Percentiles rank a stretch among this genome's conserved stretches.
These are phyloP conservation scores for Neurospora cerealis DNA, from an alignment of 495 filamentous ascomycete species.

Conservation along the genomic window DNA sequence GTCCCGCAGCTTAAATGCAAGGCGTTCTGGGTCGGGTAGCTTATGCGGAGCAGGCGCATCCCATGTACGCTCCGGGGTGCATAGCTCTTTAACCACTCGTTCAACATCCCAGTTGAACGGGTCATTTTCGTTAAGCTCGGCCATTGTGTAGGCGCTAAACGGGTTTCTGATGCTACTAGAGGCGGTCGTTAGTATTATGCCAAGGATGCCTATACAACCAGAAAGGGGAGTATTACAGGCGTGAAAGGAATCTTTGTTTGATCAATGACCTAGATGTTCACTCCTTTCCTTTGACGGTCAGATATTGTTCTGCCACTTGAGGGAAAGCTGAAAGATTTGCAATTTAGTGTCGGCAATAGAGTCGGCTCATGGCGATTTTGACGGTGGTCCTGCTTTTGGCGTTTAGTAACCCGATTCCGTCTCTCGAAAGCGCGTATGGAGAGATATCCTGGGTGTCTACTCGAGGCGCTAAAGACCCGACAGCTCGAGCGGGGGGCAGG, in stretches of 20 bases:
- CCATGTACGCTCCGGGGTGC: slow-evolving; percentile 40
- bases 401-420: not conserved
- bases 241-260: not conserved
- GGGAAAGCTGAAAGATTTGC: not conserved
- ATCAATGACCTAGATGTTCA: not conserved
- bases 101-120: slow-evolving; percentile 61
- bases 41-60: slow-evolving; percentile 15
- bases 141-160: slow-evolving; percentile 8
- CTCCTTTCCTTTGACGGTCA: not conserved
- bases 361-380: not conserved
- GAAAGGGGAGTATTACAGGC: not conserved
- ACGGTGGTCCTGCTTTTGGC: not conserved
- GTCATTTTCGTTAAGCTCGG: slow-evolving; percentile 30
- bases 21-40: slow-evolving; percentile 38
- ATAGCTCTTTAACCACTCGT: slow-evolving; percentile 54
- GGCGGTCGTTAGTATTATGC: not conserved
- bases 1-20: slow-evolving; percentile 47
- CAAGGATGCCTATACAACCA: not conserved
- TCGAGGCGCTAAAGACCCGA: not conserved
- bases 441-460: not conserved
- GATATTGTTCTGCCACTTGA: not conserved
- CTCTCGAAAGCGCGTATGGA: not conserved
- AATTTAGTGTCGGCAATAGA: not conserved
- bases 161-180: not conserved
- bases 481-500: not conserved